Percentiles rank a stretch among this genome's conserved stretches.
Evolutionary conservation across 2,329 filamentous ascomycete species (phyloP).

Genomic region (Colletotrichum echinochloae): DNA sequence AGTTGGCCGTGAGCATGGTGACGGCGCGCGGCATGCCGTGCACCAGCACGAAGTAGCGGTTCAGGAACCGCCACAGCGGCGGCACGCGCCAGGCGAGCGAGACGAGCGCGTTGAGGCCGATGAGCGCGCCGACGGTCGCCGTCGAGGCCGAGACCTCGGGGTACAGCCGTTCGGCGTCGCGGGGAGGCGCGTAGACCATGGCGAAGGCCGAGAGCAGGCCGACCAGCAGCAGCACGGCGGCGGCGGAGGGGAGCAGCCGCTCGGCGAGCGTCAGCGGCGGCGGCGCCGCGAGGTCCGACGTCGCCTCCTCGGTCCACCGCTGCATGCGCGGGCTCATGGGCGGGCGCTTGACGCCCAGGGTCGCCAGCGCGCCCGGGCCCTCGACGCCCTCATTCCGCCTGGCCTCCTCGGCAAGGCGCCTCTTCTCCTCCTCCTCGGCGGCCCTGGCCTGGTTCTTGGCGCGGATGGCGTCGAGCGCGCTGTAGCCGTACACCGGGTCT

Average conservation of each 20-base stretch:
- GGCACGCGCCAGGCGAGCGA: slow-evolving; percentile 73
- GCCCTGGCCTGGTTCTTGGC: slow-evolving; percentile 63
- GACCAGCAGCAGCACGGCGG: slow-evolving; percentile 60
- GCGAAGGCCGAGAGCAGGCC: slow-evolving; percentile 57
- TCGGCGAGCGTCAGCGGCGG: slow-evolving; percentile 65
- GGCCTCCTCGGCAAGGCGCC: slow-evolving; percentile 53
- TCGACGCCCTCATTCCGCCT: slow-evolving; percentile 48
- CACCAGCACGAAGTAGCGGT: slow-evolving; percentile 75
- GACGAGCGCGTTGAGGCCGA: slow-evolving; percentile 69
- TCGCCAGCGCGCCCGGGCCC: slow-evolving; percentile 56
- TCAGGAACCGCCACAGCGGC: slow-evolving; percentile 73
- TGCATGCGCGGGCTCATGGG: slow-evolving; percentile 56
- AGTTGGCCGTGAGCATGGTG: slow-evolving; percentile 72
- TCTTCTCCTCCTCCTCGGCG: slow-evolving; percentile 57
- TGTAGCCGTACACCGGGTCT: slow-evolving; percentile 68
- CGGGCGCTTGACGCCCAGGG: slow-evolving; percentile 52
- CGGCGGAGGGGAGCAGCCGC: slow-evolving; percentile 67
- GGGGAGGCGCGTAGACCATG: slow-evolving; percentile 56
- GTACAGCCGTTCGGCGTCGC: slow-evolving; percentile 62
- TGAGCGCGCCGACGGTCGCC: slow-evolving; percentile 72
- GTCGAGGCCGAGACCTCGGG: slow-evolving; percentile 71
- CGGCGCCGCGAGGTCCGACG: slow-evolving; percentile 62
- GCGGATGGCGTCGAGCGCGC: slow-evolving; percentile 68
- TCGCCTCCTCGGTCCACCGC: slow-evolving; percentile 59
- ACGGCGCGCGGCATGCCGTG: slow-evolving; percentile 73